These are phyloP conservation scores for Irpex sp. DNA, from an alignment of 1,284 basidiomycete genomes.

Conservation along the genomic window DNA sequence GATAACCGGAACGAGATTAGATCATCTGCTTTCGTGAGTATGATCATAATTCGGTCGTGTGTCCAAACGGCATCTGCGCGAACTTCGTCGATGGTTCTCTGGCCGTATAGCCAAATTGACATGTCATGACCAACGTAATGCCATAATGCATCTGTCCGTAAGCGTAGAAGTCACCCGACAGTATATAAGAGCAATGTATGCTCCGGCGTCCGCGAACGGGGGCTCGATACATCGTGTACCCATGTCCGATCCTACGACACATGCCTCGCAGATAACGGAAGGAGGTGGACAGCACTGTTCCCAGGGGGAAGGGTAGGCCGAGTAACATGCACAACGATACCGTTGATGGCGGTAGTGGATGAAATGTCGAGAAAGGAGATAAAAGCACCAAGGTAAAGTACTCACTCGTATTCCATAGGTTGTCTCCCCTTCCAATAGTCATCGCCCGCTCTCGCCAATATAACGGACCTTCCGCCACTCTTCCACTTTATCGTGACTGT, in stretches of 20 bases:
- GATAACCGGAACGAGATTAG: neutral
- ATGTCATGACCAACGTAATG: neutral
- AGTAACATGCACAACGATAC: neutral
- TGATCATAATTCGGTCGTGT: neutral
- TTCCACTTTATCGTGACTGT: slow-evolving; percentile 61
- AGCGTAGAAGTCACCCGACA: neutral
- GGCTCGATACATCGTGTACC: neutral
- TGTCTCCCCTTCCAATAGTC: slow-evolving; percentile 68
- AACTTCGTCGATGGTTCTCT: neutral
- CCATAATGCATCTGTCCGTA: neutral
- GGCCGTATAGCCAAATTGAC: neutral
- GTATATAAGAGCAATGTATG: neutral
- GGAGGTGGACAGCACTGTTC: too few species aligned
- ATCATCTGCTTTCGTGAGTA: neutral
- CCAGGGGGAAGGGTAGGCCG: too few species aligned
- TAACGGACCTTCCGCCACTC: slow-evolving; percentile 56
- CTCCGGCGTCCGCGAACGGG: neutral
- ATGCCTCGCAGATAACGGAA: neutral
- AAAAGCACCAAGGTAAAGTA: slow-evolving; percentile 6
- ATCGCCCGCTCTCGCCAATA: slow-evolving; percentile 66
- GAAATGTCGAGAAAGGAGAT: neutral
- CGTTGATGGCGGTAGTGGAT: neutral
- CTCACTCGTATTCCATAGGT: slow-evolving; percentile 61
- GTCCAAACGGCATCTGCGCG: neutral
- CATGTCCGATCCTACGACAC: neutral